phyloP scores from a whole-genome alignment of 1,139 yeast species.

The Candida glucosophila region DNA sequence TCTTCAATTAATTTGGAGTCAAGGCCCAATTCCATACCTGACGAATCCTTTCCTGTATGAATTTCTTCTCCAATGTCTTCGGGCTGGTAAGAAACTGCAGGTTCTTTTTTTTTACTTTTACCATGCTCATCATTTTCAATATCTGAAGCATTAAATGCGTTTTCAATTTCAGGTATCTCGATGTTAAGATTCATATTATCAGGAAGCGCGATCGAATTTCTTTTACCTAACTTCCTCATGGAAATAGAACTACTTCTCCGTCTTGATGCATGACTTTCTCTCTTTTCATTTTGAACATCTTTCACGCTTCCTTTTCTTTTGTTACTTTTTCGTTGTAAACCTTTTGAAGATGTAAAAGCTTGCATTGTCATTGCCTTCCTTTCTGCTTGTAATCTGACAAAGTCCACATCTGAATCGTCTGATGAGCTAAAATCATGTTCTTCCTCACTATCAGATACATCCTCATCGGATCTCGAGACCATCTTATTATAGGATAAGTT shows the following conservation, averaged over 20 bases:
- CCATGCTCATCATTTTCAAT: slow-evolving; percentile 8
- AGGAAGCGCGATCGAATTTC: slow-evolving; percentile 34
- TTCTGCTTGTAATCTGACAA: slow-evolving; percentile 61
- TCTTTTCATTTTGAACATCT: slow-evolving; percentile 2
- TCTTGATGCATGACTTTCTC: slow-evolving; percentile 5
- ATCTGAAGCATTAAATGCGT: slow-evolving; percentile 12
- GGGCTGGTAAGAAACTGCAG: too few species aligned
- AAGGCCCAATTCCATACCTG: slow-evolving; percentile 18
- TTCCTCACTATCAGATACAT: slow-evolving; percentile 4
- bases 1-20: slow-evolving; percentile 37
- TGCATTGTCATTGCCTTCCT: slow-evolving; percentile 48
- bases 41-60: slow-evolving; percentile 5
- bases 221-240: slow-evolving; percentile 26
- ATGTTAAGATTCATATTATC: slow-evolving; percentile 52
- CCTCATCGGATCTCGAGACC: too few species aligned
- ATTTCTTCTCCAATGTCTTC: slow-evolving; percentile 73
- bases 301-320: slow-evolving; percentile 3
- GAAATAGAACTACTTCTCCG: slow-evolving; percentile 14
- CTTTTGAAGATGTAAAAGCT: slow-evolving; percentile 32
- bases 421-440: slow-evolving; percentile 33
- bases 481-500: too few species aligned
- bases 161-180: slow-evolving; percentile 16
- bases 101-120: slow-evolving; percentile 6
- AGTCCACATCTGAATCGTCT: slow-evolving; percentile 64
- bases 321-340: slow-evolving; percentile 6